These are phyloP conservation scores for Tolypocladium guangdongense DNA, from an alignment of 2,329 filamentous ascomycete genomes.

Conservation along the genomic window DNA sequence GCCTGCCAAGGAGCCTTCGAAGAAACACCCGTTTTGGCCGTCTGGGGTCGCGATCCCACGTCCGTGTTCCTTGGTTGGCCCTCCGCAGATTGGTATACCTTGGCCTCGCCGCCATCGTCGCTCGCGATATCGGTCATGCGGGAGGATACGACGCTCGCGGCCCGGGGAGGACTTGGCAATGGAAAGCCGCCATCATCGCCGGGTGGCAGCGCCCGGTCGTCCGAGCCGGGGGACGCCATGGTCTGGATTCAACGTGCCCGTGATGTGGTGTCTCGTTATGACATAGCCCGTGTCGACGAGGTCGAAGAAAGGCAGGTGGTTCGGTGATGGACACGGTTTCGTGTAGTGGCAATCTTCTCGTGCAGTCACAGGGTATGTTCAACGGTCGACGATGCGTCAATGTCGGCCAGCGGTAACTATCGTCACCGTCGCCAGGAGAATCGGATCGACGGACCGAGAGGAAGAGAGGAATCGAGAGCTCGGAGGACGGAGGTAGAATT, in stretches of 20 bases:
- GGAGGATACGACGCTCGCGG: slow-evolving; percentile 59
- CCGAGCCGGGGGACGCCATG: slow-evolving; percentile 28
- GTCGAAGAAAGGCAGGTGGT: neutral
- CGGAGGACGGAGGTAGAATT: neutral
- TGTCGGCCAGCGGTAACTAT: neutral
- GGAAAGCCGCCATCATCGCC: slow-evolving; percentile 28
- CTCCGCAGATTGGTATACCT: slow-evolving; percentile 14
- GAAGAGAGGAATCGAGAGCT: neutral
- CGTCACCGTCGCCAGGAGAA: neutral
- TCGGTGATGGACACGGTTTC: neutral
- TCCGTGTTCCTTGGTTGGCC: slow-evolving; percentile 29
- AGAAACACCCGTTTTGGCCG: slow-evolving; percentile 37
- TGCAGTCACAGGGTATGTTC: neutral
- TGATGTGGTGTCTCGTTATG: slow-evolving; percentile 6
- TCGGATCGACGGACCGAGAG: neutral
- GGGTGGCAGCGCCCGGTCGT: slow-evolving; percentile 24
- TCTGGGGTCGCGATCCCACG: slow-evolving; percentile 39
- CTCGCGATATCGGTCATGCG: slow-evolving; percentile 57
- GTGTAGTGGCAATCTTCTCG: neutral
- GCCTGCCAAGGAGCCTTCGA: slow-evolving; percentile 39
- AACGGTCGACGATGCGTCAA: no score
- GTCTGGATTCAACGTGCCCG: slow-evolving; percentile 4
- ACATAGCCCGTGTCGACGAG: slow-evolving; percentile 3
- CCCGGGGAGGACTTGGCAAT: slow-evolving; percentile 32
- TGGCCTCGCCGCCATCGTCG: slow-evolving; percentile 39